Base-by-base conservation (phyloP, 495 filamentous ascomycete species). In the Umbilicaria muhlenbergii region DNA sequence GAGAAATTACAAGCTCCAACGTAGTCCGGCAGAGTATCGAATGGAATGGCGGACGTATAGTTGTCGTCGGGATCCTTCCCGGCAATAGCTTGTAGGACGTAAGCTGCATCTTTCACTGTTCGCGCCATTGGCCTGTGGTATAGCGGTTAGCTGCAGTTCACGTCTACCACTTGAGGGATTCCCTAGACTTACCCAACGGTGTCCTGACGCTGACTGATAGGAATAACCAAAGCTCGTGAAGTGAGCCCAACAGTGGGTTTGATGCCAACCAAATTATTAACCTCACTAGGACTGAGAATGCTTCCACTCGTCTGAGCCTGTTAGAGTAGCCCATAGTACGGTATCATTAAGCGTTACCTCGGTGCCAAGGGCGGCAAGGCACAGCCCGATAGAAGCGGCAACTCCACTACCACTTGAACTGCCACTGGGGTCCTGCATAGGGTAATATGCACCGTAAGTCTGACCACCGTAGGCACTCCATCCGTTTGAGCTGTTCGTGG, bases 231-330 rank as follows among this genome's bases (percentile, higher is more conserved):
- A 42, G 68, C 55, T 10, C 76, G 60, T 13, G 72, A 77, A 8
- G 75, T 81, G n/a, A 80, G 63, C 0, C 80, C 80, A 11, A 81
- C 76, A 0, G 78, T 80, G 11, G 80, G 79, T 57, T 83, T 83
- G 56, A 78, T 70, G 6, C 73, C 66, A 12, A 65, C 67, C n/a
- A 69, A 36, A 28, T 66, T 64, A 62, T 66, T 74, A 17, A 47
- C 34, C 18, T 61, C 43, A 3, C 59, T 54, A 1, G 65, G 68
- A 7, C 47, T 50, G 24, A 65, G 44, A 37, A 68, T 69, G 39
- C 56, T 62, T 16, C 58, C 59, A 50, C 59, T 53, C 32, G 68
- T 69, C 51, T 66, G 50, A 18, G 6, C 5, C 24, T 6, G 24
- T 28, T 28, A 28, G 24, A 28, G 24, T 6, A 28, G 24, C 5